Evolutionary conservation across 345 rosid species (phyloP).

Genomic region (Limnanthes douglasii): DNA sequence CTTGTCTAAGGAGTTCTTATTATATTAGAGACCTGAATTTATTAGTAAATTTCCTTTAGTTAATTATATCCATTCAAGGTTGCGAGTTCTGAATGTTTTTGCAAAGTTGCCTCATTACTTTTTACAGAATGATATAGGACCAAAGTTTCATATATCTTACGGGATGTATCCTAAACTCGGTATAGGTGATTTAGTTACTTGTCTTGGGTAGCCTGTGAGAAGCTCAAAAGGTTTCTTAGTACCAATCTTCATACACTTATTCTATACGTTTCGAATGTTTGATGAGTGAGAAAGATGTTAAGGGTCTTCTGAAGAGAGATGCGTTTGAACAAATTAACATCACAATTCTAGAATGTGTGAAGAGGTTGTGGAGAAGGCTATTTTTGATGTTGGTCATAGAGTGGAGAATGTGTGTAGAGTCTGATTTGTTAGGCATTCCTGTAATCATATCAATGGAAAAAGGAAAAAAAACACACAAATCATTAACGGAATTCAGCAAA

Average conservation of each 20-base stretch:
- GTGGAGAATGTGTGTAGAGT: slow-evolving; percentile 71
- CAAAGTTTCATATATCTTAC: slow-evolving; percentile 71
- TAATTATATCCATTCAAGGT: slow-evolving; percentile 82
- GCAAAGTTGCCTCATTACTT: slow-evolving; percentile 95
- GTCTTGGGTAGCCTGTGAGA: slow-evolving; percentile 78
- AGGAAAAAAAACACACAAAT: too few species aligned
- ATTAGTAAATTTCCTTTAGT: slow-evolving; percentile 79
- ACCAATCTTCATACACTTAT: slow-evolving; percentile 90
- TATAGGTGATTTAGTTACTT: slow-evolving; percentile 41
- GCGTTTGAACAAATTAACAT: slow-evolving; percentile 72
- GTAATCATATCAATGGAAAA: too few species aligned
- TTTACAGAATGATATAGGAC: slow-evolving; percentile 87
- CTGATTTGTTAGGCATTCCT: slow-evolving; percentile 91
- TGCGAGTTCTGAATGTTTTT: slow-evolving; percentile 91
- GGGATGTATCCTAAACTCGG: slow-evolving; percentile 47
- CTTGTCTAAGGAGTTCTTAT: slow-evolving; percentile 81
- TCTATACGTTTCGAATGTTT: slow-evolving; percentile 85
- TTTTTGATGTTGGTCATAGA: slow-evolving; percentile 59
- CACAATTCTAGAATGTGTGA: slow-evolving; percentile 75
- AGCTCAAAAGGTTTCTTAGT: slow-evolving; percentile 85
- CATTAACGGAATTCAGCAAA: too few species aligned
- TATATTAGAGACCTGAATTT: slow-evolving; percentile 84
- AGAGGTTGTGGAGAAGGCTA: slow-evolving; percentile 75
- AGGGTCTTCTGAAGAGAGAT: slow-evolving; percentile 76
- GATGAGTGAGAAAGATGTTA: slow-evolving; percentile 96